These are phyloP conservation scores for Lablab purpureus DNA, from an alignment of 306 rosid species.

Conservation along the genomic window DNA sequence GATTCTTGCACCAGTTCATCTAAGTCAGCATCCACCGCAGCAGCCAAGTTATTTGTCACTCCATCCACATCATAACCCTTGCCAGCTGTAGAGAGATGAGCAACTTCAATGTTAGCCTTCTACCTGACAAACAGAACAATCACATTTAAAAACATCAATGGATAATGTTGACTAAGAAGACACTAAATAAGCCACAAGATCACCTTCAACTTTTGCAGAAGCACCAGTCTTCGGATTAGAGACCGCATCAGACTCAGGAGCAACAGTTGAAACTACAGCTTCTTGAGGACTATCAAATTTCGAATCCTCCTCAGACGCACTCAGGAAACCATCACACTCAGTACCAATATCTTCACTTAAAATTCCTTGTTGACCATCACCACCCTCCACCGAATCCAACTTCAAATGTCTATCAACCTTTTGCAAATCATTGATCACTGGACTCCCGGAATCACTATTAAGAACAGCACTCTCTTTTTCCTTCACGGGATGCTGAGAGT, in stretches of 20 bases:
- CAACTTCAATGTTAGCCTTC: conserved; percentile 64
- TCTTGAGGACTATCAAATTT: conserved; percentile 32
- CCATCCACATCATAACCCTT: conserved; percentile 28
- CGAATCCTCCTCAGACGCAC: conserved; percentile 35
- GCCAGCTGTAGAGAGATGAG: conserved; percentile 61
- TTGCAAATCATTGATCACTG: conserved; percentile 38
- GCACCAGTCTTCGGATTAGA: conserved; percentile 35
- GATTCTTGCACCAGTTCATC: conserved; percentile 25
- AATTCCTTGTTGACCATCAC: conserved; percentile 30
- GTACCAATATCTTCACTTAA: conserved; percentile 33
- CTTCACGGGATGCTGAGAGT: conserved; percentile 5
- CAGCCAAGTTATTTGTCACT: conserved; percentile 13
- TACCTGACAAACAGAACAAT: conserved; percentile 54
- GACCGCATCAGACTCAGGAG: conserved; percentile 9
- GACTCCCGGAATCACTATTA: conserved; percentile 29
- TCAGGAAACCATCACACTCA: conserved; percentile 34
- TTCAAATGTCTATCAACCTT: conserved; percentile 10
- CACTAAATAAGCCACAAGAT: conserved; percentile 35
- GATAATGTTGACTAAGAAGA: conserved; percentile 39
- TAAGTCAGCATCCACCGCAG: conserved; percentile 26
- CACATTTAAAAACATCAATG: conserved; percentile 50
- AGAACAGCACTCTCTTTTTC: conserved; percentile 30
- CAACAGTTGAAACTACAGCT: conserved; percentile 29
- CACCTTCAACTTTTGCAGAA: conserved; percentile 52
- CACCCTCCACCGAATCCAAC: conserved; percentile 48